A percentile compares a stretch with the other conserved stretches of the same genome.
phyloP scores from a whole-genome alignment of 192 early-diverging fungal genomes.

The Backusella parvicylindrica region DNA sequence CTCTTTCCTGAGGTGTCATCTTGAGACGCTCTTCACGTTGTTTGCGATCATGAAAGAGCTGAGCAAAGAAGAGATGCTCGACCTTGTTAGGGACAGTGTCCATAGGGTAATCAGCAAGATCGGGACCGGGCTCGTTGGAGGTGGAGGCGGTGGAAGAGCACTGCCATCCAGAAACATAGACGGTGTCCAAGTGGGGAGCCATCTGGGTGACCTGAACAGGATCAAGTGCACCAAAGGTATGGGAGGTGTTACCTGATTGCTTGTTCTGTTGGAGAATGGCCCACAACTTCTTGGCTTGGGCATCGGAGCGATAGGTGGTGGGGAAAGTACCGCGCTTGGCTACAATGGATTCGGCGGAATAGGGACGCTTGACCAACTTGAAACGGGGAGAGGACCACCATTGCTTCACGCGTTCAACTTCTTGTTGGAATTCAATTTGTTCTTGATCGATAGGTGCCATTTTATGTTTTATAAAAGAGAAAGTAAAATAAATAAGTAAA shows the following conservation, averaged over 20 bases:
- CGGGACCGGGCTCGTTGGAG: slow-evolving; percentile 95
- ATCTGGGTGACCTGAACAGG: slow-evolving; percentile 93
- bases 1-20: slow-evolving; percentile 61
- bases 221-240: slow-evolving; percentile 95
- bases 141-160: slow-evolving; percentile 93
- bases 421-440: slow-evolving; percentile 68
- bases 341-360: slow-evolving; percentile 80
- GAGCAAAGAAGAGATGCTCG: slow-evolving; percentile 96
- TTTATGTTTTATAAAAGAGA: slow-evolving; percentile 1
- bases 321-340: slow-evolving; percentile 83
- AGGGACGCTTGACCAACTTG: slow-evolving; percentile 78
- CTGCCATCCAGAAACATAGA: slow-evolving; percentile 98
- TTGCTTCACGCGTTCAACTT: slow-evolving; percentile 79
- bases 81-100: slow-evolving; percentile 98
- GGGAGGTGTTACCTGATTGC: slow-evolving; percentile 72
- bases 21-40: slow-evolving; percentile 88
- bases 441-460: slow-evolving; percentile 50
- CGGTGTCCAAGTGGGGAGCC: slow-evolving; percentile 95
- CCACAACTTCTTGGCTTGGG: slow-evolving; percentile 94
- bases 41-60: slow-evolving; percentile 96
- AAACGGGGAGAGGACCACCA: slow-evolving; percentile 91
- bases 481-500: background rate
- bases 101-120: slow-evolving; percentile 99
- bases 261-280: slow-evolving; percentile 74
- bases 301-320: slow-evolving; percentile 75